Conservation (phyloP, 257 asterid genomes). For the Cordia subcordata region DNA sequence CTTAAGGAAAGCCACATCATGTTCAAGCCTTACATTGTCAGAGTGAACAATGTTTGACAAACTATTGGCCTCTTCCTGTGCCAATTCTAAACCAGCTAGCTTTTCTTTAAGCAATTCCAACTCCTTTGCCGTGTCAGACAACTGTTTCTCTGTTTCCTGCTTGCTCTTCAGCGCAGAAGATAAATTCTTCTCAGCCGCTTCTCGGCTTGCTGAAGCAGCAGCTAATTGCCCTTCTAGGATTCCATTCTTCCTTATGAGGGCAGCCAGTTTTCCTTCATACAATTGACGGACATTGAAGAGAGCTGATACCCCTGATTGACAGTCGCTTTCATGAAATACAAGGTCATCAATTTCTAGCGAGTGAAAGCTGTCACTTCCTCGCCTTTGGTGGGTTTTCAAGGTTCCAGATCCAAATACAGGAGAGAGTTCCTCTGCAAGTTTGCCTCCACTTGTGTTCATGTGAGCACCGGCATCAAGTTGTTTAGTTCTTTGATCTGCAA, state of each 20-base stretch:
- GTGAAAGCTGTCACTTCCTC: slow-evolving; percentile 51
- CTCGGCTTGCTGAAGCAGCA: slow-evolving; percentile 62
- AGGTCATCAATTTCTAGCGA: slow-evolving; percentile 44
- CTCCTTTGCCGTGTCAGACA: slow-evolving; percentile 68
- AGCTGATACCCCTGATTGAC: slow-evolving; percentile 47
- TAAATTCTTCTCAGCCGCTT: slow-evolving; percentile 62
- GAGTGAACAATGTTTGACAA: slow-evolving; percentile 88
- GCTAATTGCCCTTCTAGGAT: slow-evolving; percentile 74
- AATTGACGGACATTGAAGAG: slow-evolving; percentile 49
- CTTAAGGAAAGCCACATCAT: slow-evolving; percentile 90
- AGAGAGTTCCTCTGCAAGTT: slow-evolving; percentile 40
- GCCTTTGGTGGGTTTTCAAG: slow-evolving; percentile 33
- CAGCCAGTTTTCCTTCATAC: slow-evolving; percentile 64
- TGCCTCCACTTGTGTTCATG: slow-evolving; percentile 30
- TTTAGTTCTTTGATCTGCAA: slow-evolving; percentile 49
- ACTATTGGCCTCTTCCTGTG: slow-evolving; percentile 89
- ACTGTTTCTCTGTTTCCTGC: slow-evolving; percentile 67
- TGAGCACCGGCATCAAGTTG: slow-evolving; percentile 39
- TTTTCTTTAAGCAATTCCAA: slow-evolving; percentile 82
- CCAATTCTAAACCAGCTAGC: slow-evolving; percentile 66
- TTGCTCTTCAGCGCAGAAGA: slow-evolving; percentile 57
- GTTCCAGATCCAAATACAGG: slow-evolving; percentile 41
- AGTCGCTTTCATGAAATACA: slow-evolving; percentile 45
- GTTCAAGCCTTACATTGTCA: slow-evolving; percentile 94
- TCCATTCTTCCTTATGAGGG: slow-evolving; percentile 55